Evolutionary conservation across 2,329 filamentous ascomycete species (phyloP), one percentile per base, ranked within the genome.

Genomic region (Ilyonectria destructans): DNA sequence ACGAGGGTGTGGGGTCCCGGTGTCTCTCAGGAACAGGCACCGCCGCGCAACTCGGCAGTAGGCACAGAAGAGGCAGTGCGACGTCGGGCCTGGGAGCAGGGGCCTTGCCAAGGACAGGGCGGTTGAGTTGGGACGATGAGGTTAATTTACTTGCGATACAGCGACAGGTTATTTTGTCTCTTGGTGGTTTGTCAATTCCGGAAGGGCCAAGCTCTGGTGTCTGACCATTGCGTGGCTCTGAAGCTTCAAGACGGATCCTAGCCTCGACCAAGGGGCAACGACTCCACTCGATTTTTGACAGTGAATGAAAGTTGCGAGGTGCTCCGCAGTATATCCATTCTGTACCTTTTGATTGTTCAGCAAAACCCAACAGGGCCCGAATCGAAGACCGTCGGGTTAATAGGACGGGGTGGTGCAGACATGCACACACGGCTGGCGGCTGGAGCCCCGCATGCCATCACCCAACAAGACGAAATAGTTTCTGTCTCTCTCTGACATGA

Each of bases 21-120:
- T 6, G n/a, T 19, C 37, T 37, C 37, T 10, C 35, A 55, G 29
- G 21, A 46, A 45, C 26, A 55, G 15, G 26, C 21, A 48, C 37
- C 4, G 35, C 21, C n/a, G 37, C 51, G 19, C 45, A 10, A 52
- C 26, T 35, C 35, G 12, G 7, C 31, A 15, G 2, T 26, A 19
- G 43, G 46, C 46, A 58, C 61, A 23, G 55, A 46, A 21, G 33
- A n/a, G 13, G 45, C 26, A 13, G 37, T 59, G 37, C 55, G 29
- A 52, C 29, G 29, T n/a, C 17, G 26, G 19, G 46, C 7, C 52
- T 21, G 15, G 29, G n/a, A 35, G 46, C 12, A 48, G 26, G 31
- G 40, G 56, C 26, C 37, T 31, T 57, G 55, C 15, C 15, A 6
- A 10, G 21, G 21, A 29, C 13, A 45, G 7, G 13, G 55, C 26